phyloP scores from a whole-genome alignment of 805 yeast species.

The Lipomyces mesembrius region DNA sequence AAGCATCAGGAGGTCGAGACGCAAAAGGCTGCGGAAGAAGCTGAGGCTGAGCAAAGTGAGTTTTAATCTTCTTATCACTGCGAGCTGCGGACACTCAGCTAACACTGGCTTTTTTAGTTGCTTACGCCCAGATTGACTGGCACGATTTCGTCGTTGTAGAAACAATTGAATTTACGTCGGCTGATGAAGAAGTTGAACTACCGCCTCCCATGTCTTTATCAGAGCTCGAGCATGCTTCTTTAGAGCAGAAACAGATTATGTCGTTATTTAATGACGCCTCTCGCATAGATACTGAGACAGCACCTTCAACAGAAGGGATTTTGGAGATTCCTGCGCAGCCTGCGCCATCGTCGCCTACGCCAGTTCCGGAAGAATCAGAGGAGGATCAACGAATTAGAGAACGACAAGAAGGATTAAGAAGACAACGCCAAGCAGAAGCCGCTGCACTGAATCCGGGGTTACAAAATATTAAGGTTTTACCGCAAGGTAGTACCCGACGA shows the following conservation, averaged over 20 bases:
- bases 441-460: conserved; percentile 33
- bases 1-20: conserved; percentile 48
- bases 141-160: conserved; percentile 75
- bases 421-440: conserved; percentile 36
- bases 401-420: conserved; percentile 25
- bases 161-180: conserved; percentile 65
- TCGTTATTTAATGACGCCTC: conserved; percentile 33
- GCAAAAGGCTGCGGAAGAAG: conserved; percentile 46
- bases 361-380: conserved; percentile 17
- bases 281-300: conserved; percentile 48
- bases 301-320: conserved; percentile 47
- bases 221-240: conserved; percentile 64
- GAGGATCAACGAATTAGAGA: conserved; percentile 27
- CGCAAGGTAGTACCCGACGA: conserved; percentile 73
- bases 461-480: conserved; percentile 54
- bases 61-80: not conserved
- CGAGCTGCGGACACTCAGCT: not conserved
- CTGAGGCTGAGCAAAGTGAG: conserved; percentile 46
- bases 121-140: conserved; percentile 85
- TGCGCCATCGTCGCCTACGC: not conserved
- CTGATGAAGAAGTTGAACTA: conserved; percentile 62
- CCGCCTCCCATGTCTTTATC: conserved; percentile 57
- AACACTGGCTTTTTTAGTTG: conserved; percentile 44
- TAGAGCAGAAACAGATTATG: conserved; percentile 55
- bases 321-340: conserved; percentile 33